Evolutionary conservation across 2,329 filamentous ascomycete species (phyloP).

Genomic region (Cylindrodendrum hubeiense): DNA sequence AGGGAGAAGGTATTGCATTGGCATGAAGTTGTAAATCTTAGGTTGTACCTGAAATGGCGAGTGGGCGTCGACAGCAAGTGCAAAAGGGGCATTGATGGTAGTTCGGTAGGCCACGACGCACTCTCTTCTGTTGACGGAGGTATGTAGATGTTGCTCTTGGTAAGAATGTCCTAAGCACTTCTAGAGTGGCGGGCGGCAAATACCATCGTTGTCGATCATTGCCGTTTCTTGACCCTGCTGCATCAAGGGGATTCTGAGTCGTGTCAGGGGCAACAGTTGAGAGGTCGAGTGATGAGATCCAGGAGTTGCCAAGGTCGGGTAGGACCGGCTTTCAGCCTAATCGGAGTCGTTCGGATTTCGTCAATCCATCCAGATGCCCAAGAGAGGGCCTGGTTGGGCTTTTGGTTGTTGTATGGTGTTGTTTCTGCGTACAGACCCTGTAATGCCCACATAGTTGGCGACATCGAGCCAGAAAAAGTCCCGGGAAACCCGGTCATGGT

Average conservation of each 20-base stretch:
- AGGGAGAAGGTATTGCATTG: background rate
- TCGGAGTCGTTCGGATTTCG: constrained; percentile 11
- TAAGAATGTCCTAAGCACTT: background rate
- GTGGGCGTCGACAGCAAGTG: background rate
- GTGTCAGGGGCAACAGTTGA: background rate
- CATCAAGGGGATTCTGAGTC: background rate
- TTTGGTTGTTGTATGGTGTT: constrained; percentile 2
- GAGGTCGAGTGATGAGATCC: background rate
- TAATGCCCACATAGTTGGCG: background rate
- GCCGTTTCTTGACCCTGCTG: background rate
- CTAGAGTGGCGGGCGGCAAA: background rate
- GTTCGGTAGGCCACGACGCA: too few species aligned
- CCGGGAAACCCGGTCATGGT: constrained; percentile 3
- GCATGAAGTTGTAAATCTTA: background rate
- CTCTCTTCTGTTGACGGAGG: background rate
- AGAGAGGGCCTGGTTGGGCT: constrained; percentile 1
- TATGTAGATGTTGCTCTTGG: background rate
- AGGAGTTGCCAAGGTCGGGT: background rate
- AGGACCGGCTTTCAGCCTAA: constrained; percentile 13
- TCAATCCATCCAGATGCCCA: constrained; percentile 8
- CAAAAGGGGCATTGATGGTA: background rate
- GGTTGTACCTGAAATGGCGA: background rate
- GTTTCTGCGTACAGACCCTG: constrained; percentile 9
- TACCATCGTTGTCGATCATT: background rate
- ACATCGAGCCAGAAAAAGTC: background rate